Base-by-base conservation (phyloP, 495 filamentous ascomycete genomes). In the Polyplosphaeria fusca region DNA sequence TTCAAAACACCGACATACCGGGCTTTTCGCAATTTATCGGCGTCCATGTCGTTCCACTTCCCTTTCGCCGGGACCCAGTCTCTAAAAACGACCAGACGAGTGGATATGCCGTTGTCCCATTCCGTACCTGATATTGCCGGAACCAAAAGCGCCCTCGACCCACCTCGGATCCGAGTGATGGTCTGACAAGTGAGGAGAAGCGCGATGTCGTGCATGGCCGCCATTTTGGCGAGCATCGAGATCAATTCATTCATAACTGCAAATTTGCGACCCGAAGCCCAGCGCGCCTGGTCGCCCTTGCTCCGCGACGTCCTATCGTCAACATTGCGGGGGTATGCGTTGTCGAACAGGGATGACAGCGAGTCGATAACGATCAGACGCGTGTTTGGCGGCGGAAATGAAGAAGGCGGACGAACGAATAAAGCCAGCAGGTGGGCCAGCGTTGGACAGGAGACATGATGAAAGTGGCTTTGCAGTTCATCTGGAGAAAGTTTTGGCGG, bases 341-440 rank as follows among this genome's bases (percentile, higher is more conserved):
- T 76, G 48, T 84, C 82, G 58, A 93, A 76, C n/a, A 87, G 73
- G 13, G 80, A 82, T 7, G 89, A 88, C 16, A 93, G 70, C 0
- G 84, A 83, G 67, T 93, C 88, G 61, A 95, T 73, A 9, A 94
- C 77, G n/a, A 95, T 61, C 0, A 95, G 74, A 18, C 70, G 74
- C 3, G 85, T 86, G 22, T 73, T 70, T 26, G 65, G 55, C 0
- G 84, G 83, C 14, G 88, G 79, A 65, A 87, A 84, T 20, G 65
- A 65, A 13, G 75, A 59, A 1, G 81, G 78, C 18, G 86, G 82
- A 51, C 83, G 80, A 26, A 80, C 71, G 27, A 95, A 68, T 4
- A 95, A 71, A 2, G 86, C 86, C 25, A 95, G 74, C 4, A 95
- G 71, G 70, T 95, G 91, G 5, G 91, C 78, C 19, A 96, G 75